Percentiles rank a stretch among this genome's conserved stretches.
These are phyloP conservation scores for Stephania japonica DNA, from an alignment of 164 flowering plant species.

Conservation along the genomic window DNA sequence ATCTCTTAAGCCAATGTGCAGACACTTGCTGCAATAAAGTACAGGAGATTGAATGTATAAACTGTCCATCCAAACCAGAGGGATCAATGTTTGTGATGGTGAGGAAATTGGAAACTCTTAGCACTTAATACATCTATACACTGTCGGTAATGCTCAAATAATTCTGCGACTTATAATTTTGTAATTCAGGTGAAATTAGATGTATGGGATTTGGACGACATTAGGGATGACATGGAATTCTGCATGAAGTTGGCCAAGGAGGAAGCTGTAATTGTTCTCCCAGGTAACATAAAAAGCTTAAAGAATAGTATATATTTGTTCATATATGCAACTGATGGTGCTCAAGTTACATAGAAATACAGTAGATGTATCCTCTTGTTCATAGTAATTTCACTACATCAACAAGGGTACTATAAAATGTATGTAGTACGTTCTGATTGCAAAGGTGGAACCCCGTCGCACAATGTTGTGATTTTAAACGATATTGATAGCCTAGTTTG, in stretches of 20 bases:
- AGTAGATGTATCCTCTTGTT: no score
- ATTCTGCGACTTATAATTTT: background rate
- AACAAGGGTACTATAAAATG: no score
- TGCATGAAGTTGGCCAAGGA: constrained; percentile 34
- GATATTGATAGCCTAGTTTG: background rate
- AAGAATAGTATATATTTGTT: no score
- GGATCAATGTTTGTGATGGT: constrained; percentile 45
- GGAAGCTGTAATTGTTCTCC: constrained; percentile 34
- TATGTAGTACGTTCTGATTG: background rate
- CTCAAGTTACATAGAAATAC: no score
- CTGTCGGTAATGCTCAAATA: background rate
- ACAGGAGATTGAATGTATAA: constrained; percentile 29
- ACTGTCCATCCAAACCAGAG: constrained; percentile 34
- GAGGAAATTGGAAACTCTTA: constrained; percentile 4
- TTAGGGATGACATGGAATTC: constrained; percentile 31
- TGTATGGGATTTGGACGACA: constrained; percentile 18
- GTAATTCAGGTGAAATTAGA: constrained; percentile 11
- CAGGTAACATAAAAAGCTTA: constrained; percentile 19
- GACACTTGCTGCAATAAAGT: constrained; percentile 37
- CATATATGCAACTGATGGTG: no score
- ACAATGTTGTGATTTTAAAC: no score
- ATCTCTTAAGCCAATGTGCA: constrained; percentile 38
- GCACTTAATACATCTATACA: background rate
- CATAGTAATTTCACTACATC: no score
- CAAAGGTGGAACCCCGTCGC: background rate